Base-by-base conservation (phyloP, 805 yeast genomes). In the Yarrowia sp. region DNA sequence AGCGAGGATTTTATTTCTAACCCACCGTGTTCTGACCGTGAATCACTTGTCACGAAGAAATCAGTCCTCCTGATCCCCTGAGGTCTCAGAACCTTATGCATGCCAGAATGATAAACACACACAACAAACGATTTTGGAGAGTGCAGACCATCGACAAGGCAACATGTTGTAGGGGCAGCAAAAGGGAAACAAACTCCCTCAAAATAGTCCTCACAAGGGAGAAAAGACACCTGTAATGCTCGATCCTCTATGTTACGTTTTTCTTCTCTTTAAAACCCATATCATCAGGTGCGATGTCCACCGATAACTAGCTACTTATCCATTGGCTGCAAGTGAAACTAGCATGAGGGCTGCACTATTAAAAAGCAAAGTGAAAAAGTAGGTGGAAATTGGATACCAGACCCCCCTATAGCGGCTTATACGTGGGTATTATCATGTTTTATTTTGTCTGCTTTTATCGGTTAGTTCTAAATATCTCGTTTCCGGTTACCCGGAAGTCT, bases 51-150 rank as follows among this genome's bases (percentile, higher is more conserved):
- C 48, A 43, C 48, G 32, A 51, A 35, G 24, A 22, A 51, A 51
- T 35, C 41, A 33, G 38, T 30, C 26, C 26, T 33, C 41, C 58
- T 51, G 58, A 51, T 51, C 58, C 58, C 58, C 58, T 51, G 58
- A 51, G 58, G 58, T 33, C 40, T 35, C 58, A 33, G 17, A 51
- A 51, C 58, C 58, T 51, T 51, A 51, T 51, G 58, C 58, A 51
- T n/a, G 21, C 6, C 30, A 9, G 58, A 33, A 51, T 33, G 58
- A 51, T 51, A 51, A 51, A 51, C 58, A 51, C 12, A 48, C 40
- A 51, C 58, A 51, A 33, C 41, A 51, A 21, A 21, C 19, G 41
- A 51, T 14, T 19, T 48, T 32, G 38, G 38, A 48, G 38, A 32
- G 54, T 30, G 51, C 51, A 46, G 51, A 17, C n/a, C 16, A 10